Base-by-base conservation (phyloP, 179 eudicot species). In the Corrigiola litoralis region DNA sequence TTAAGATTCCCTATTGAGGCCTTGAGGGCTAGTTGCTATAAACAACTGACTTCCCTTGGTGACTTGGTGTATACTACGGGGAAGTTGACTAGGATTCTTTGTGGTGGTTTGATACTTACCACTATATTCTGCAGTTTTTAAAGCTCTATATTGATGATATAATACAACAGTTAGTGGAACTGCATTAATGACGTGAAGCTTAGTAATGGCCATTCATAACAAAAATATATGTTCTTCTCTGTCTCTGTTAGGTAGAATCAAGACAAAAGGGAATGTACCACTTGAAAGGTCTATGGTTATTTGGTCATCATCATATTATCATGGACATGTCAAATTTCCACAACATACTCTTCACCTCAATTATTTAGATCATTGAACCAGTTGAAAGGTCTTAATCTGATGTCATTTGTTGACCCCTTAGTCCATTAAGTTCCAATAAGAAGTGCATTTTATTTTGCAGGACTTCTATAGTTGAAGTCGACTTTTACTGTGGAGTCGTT, bases 201-300 rank as follows among this genome's bases (percentile, higher is more conserved):
- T 66, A 27, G 33, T 55, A 44, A 54, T 46, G 63, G 41, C 47
- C 34, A 33, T 63, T 55, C 57, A 33, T 44, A 34, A n/a, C 56
- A 31, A 46, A 55, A 50, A 63, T 23, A 32, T 27, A 10, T 41
- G 2, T 4, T 23, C 1, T 11, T 28, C 27, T 68, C 72, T 68
- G 52, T 67, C 57, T 55, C 70, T 65, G 67, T 64, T 68, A 45
- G 77, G 77, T 68, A 17, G 61, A 54, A 20, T 31, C 51, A 23
- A 55, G 69, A 68, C 73, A 51, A 51, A 54, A 62, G 67, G 40
- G 52, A 47, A 67, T 55, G 66, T 27, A 45, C 40, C 31, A 58
- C 27, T 61, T 56, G 25, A 69, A 69, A 50, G 44, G 64, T 58
- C 52, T 27, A 14, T 58, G 17, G 69, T 65, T 70, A 70, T 25